Evolutionary conservation across 2,329 filamentous ascomycete species (phyloP).

Genomic region (Cordyceps cicadae): DNA sequence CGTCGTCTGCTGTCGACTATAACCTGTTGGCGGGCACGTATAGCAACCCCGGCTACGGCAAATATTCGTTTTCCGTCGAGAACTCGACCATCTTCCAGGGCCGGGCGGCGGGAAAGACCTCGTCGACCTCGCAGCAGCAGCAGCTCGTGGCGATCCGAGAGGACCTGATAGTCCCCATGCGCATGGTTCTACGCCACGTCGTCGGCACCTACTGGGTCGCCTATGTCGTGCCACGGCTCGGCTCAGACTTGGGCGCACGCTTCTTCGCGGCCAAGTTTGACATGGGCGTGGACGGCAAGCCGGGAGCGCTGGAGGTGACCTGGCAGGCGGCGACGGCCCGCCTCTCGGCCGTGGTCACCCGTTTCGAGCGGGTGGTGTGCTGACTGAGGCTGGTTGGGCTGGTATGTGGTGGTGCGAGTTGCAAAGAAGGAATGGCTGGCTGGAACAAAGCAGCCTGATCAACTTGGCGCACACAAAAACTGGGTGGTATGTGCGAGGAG

Average conservation of each 20-base stretch:
- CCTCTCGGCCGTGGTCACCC: neutral
- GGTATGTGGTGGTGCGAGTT: neutral
- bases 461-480: no score
- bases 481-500: no score
- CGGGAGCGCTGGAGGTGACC: neutral
- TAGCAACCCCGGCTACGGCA: constrained; percentile 32
- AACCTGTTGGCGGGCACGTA: constrained; percentile 30
- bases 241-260: neutral
- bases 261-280: neutral
- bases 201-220: neutral
- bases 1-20: constrained; percentile 24
- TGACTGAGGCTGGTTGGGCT: neutral
- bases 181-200: neutral
- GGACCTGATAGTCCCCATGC: neutral
- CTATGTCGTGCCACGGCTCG: neutral
- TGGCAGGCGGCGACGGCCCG: neutral
- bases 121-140: neutral
- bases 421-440: neutral
- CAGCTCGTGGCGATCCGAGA: neutral
- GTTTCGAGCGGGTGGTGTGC: neutral
- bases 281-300: neutral
- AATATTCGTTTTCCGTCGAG: neutral
- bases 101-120: neutral
- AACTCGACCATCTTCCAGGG: neutral
- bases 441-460: neutral